Evolutionary conservation across 768 basidiomycete species (phyloP), one percentile per base, ranked within the genome.

Genomic region (Pleurotus ostreatus): DNA sequence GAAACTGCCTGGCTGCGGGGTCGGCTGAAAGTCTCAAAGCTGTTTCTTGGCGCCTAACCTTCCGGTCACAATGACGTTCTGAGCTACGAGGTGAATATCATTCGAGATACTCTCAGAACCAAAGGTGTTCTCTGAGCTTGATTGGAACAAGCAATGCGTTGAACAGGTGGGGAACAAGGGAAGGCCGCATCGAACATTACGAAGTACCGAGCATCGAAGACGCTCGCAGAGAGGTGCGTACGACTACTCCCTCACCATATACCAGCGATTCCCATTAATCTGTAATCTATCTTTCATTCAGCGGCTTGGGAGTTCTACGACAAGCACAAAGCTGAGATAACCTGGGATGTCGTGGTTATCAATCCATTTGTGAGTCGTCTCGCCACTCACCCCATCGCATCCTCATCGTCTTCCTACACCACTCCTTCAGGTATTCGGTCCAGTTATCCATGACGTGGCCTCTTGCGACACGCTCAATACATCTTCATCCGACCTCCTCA

Each of bases 121-220:
- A 0, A 62, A 61, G 0, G 68, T 70, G 1, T 80, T 75, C 61
- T 71, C 65, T 39, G 84, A 87, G 63, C 58, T 61, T 9, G 74
- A 88, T 67, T 90, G 88, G 89, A 86, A 88, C 59, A 66, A 81
- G 37, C 71, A 73, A 49, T 66, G 76, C 4, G 64, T 83, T 18
- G 63, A 72, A 46, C 71, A 75, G 8, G 77, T 83, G 9, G 71
- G 43, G 70, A 79, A 56, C 70, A 82, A 48, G 84, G 83, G 2
- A 71, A 69, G 38, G 71, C 76, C 3, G 80, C 82, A 0, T 60
- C 69, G 2, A 59, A 61, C 0, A 48, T 60, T 2, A 57, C 68
- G 12, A 82, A 79, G 60, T 89, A 89, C 63, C 64, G 74, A 40
- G 81, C 84, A 0, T 75, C 77, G n/a, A 87, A 88, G 73, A 75